Percentiles rank a stretch among this genome's conserved stretches.
Evolutionary conservation across 164 flowering plant species (phyloP).

Genomic region (Liriodendron chinense): DNA sequence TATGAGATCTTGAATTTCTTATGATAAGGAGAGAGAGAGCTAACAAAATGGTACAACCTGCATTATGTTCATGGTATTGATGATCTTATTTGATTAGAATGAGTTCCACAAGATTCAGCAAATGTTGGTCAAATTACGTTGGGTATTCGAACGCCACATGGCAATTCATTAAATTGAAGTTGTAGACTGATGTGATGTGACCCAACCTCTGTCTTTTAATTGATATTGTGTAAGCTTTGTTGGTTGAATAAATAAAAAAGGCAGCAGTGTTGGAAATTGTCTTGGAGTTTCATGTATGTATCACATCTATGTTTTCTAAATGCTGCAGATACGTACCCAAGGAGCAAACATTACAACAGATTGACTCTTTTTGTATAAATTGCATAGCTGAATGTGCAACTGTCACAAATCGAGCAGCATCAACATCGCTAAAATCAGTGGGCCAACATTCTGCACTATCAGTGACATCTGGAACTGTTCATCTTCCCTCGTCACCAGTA

Average conservation of each 20-base stretch:
- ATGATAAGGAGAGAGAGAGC: too few species aligned
- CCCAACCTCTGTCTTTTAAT: background rate
- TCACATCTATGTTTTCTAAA: background rate
- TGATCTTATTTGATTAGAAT: background rate
- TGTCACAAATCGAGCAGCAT: constrained; percentile 43
- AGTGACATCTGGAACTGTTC: constrained; percentile 34
- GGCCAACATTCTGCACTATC: constrained; percentile 50
- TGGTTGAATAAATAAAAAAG: background rate
- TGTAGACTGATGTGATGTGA: too few species aligned
- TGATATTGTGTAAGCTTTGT: background rate
- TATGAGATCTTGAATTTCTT: background rate
- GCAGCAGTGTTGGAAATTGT: background rate
- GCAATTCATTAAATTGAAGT: background rate
- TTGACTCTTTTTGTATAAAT: constrained; percentile 81
- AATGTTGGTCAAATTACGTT: background rate
- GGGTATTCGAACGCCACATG: background rate
- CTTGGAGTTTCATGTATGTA: background rate
- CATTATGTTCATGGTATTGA: background rate
- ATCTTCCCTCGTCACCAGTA: constrained; percentile 53
- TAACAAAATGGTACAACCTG: too few species aligned
- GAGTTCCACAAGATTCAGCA: background rate
- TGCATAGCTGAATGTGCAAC: constrained; percentile 73
- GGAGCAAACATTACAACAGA: constrained; percentile 78
- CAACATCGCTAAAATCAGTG: constrained; percentile 58
- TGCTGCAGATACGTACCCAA: constrained; percentile 81